A percentile compares a stretch with the other conserved stretches of the same genome.
Evolutionary conservation across 768 basidiomycete species (phyloP).

Genomic region (Podaxis rugospora): DNA sequence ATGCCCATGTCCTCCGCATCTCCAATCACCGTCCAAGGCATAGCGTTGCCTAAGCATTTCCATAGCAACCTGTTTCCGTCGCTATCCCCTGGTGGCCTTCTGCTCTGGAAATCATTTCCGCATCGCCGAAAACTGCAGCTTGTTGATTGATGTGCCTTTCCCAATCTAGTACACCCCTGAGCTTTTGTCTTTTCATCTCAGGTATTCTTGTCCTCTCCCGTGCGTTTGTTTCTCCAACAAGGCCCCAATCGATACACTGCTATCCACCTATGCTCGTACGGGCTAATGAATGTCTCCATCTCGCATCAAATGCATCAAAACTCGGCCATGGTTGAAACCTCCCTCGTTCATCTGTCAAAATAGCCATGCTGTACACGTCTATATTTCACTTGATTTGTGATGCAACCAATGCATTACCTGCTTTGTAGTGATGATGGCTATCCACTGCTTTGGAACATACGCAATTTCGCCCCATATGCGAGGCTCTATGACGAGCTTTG

Average conservation of each 20-base stretch:
- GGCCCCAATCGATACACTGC: background rate
- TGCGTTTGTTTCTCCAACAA: background rate
- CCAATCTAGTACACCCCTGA: background rate
- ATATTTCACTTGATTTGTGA: slow-evolving; percentile 7
- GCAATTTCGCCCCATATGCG: background rate
- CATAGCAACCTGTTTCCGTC: slow-evolving; percentile 11
- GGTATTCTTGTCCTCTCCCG: background rate
- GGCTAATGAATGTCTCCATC: background rate
- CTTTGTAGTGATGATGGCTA: background rate
- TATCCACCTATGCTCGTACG: background rate
- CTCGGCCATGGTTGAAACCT: slow-evolving; percentile 3
- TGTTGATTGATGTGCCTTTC: background rate
- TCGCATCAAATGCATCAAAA: slow-evolving; percentile 4
- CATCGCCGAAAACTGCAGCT: background rate
- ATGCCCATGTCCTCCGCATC: background rate
- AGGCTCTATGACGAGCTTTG: background rate
- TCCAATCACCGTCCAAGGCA: background rate
- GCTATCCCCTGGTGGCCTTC: background rate
- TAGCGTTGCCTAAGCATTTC: slow-evolving; percentile 5
- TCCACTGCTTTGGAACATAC: background rate
- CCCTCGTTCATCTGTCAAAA: slow-evolving; percentile 7
- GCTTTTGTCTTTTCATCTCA: background rate
- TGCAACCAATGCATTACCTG: slow-evolving; percentile 1
- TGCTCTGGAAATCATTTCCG: background rate
- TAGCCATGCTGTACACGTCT: slow-evolving; percentile 7